A percentile compares a stretch with the other conserved stretches of the same genome.
These are phyloP conservation scores for Microcyclospora tardicrescens DNA, from an alignment of 2,329 filamentous ascomycete species.

Conservation along the genomic window DNA sequence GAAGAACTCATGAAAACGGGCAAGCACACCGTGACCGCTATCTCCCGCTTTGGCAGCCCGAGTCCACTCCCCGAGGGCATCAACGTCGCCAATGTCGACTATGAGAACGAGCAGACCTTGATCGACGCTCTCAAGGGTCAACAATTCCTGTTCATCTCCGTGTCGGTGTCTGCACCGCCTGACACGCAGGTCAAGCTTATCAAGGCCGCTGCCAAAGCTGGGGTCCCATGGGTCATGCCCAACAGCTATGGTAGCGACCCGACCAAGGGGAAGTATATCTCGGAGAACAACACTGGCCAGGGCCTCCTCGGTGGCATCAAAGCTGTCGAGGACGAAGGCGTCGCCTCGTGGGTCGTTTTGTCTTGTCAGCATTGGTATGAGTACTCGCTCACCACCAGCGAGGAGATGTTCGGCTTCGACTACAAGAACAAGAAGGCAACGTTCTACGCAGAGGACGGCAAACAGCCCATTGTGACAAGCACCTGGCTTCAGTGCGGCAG, in stretches of 20 bases:
- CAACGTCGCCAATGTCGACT: slow-evolving; percentile 32
- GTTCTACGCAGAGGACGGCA: slow-evolving; percentile 14
- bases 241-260: slow-evolving; percentile 21
- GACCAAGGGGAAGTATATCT: slow-evolving; percentile 6
- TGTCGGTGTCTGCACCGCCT: slow-evolving; percentile 18
- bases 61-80: slow-evolving; percentile 29
- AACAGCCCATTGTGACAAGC: background rate
- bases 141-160: slow-evolving; percentile 28
- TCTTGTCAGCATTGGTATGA: slow-evolving; percentile 13
- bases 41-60: slow-evolving; percentile 34
- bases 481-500: background rate
- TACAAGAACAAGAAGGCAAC: slow-evolving; percentile 8
- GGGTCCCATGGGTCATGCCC: slow-evolving; percentile 24
- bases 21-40: slow-evolving; percentile 37
- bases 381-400: background rate
- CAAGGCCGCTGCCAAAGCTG: slow-evolving; percentile 22
- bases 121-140: slow-evolving; percentile 25
- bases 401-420: slow-evolving; percentile 26
- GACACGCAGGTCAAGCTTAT: slow-evolving; percentile 21
- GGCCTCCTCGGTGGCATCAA: background rate
- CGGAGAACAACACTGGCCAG: slow-evolving; percentile 1
- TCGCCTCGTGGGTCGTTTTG: slow-evolving; percentile 6
- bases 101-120: slow-evolving; percentile 29
- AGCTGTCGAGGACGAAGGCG: background rate
- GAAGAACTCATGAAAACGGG: slow-evolving; percentile 31